phyloP scores from a whole-genome alignment of 192 early-diverging fungal species.

The Entomortierella beljakovae region DNA sequence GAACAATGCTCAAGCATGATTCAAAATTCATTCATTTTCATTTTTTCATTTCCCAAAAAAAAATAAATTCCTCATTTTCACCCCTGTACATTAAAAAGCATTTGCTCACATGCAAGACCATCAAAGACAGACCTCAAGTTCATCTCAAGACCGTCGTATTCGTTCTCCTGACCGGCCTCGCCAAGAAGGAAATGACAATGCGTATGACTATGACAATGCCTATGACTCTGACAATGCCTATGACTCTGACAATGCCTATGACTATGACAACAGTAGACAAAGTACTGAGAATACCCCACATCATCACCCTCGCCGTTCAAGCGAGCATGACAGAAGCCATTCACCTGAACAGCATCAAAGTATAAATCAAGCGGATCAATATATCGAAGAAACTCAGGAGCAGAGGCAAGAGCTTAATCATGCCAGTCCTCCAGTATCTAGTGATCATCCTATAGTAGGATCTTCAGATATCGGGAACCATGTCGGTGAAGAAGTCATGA shows the following conservation, averaged over 20 bases:
- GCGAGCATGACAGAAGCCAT: too few species aligned
- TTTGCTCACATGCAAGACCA: not conserved
- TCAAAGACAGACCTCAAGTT: not conserved
- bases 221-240: too few species aligned
- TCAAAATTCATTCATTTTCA: not conserved
- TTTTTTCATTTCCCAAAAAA: not conserved
- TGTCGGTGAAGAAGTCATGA: not conserved
- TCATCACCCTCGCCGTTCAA: too few species aligned
- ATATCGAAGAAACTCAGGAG: not conserved
- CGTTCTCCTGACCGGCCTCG: not conserved
- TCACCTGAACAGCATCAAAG: too few species aligned
- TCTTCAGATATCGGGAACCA: not conserved
- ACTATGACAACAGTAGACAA: too few species aligned
- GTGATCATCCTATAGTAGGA: not conserved
- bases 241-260: too few species aligned
- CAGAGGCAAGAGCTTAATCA: not conserved
- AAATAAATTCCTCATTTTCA: not conserved
- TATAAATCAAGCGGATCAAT: not conserved
- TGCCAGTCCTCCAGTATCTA: not conserved
- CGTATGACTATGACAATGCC: too few species aligned
- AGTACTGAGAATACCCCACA: too few species aligned
- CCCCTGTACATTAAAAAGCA: not conserved
- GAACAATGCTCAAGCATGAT: not conserved
- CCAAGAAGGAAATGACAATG: too few species aligned
- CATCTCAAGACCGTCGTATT: slow-evolving; percentile 13